These are phyloP conservation scores for Rhizoctonia solani DNA, from an alignment of 1,284 basidiomycete species.

Conservation along the genomic window DNA sequence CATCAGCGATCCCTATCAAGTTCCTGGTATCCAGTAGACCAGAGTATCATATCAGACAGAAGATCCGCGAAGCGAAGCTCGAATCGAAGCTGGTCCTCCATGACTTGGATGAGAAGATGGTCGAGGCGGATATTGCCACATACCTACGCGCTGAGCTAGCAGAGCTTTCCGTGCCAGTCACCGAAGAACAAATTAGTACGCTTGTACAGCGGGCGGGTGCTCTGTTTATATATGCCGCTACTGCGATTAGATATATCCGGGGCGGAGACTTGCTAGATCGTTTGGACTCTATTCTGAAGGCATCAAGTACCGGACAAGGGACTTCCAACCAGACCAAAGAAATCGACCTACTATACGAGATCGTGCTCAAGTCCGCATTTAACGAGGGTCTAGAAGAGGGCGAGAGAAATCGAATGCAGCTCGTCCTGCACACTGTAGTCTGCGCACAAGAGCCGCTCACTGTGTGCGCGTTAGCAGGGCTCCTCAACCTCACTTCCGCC, in stretches of 20 bases:
- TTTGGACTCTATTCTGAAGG: not conserved
- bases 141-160: slow-evolving; percentile 21
- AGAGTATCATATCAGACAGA: slow-evolving; percentile 2
- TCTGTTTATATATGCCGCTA: slow-evolving; percentile 20
- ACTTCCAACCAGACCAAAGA: not conserved
- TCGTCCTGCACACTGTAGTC: not conserved
- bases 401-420: not conserved
- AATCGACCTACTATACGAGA: not conserved
- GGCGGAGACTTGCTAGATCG: not conserved
- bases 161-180: not conserved
- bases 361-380: not conserved
- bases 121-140: slow-evolving; percentile 22
- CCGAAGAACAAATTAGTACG: not conserved
- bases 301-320: no score
- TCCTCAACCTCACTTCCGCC: not conserved
- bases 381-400: not conserved
- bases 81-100: slow-evolving; percentile 14
- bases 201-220: not conserved
- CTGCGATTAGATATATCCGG: not conserved
- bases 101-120: slow-evolving; percentile 32
- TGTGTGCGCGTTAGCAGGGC: not conserved
- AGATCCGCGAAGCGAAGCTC: not conserved
- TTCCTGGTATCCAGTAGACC: slow-evolving; percentile 35
- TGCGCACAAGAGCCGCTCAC: slow-evolving; percentile 13
- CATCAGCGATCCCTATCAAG: slow-evolving; percentile 4